Percentiles rank a stretch among this genome's conserved stretches.
These are phyloP conservation scores for Candida lessepsii DNA, from an alignment of 805 yeast species.

Conservation along the genomic window DNA sequence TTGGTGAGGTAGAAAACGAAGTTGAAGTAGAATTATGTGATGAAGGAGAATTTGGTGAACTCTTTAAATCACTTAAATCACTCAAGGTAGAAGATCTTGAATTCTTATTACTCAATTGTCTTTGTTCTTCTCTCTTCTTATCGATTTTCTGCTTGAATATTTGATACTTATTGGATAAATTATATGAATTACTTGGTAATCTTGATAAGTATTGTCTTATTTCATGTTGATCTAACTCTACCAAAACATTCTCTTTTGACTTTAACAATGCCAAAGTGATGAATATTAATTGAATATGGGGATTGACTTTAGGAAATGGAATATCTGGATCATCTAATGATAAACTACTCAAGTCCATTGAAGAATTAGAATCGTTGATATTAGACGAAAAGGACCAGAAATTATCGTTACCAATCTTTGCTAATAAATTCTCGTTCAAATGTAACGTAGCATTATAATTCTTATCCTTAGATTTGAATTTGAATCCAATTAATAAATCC, in stretches of 20 bases:
- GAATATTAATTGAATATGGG: conserved; percentile 75
- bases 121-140: conserved; percentile 18
- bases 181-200: conserved; percentile 46
- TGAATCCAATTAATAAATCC: conserved; percentile 85
- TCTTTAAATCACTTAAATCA: conserved; percentile 5
- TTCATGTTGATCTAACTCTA: conserved; percentile 89
- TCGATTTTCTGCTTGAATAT: conserved; percentile 25
- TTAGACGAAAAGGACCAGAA: conserved; percentile 47
- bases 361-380: not conserved
- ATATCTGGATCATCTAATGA: conserved; percentile 21
- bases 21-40: conserved; percentile 11
- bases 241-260: conserved; percentile 71
- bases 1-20: conserved; percentile 8
- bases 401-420: conserved; percentile 55
- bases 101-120: conserved; percentile 7
- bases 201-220: conserved; percentile 73
- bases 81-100: conserved; percentile 15
- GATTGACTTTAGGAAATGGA: conserved; percentile 63
- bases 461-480: conserved; percentile 37
- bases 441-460: conserved; percentile 32
- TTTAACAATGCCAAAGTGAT: conserved; percentile 76
- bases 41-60: conserved; percentile 11
- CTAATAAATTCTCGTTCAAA: conserved; percentile 28
- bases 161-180: conserved; percentile 31
- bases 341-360: conserved; percentile 7